Evolutionary conservation across 495 filamentous ascomycete species (phyloP).

Genomic region (Xylaria palmicola): DNA sequence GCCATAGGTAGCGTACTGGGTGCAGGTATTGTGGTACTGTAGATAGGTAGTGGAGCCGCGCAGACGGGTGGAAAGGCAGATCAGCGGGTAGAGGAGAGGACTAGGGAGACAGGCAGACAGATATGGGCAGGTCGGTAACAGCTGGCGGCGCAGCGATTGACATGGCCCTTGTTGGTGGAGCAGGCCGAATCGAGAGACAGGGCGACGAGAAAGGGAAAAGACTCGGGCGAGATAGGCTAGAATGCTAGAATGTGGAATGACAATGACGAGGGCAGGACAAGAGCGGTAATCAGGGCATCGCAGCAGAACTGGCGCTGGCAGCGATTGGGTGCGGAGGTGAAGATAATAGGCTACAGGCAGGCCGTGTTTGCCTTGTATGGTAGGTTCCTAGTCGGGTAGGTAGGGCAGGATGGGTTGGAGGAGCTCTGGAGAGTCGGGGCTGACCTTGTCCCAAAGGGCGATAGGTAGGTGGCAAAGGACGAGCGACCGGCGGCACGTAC

Average conservation of each 20-base stretch:
- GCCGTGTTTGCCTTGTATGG: constrained; percentile 18
- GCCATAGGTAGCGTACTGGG: constrained; percentile 7
- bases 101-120: too few relatives aligned
- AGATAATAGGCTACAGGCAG: constrained; percentile 13
- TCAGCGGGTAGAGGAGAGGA: not conserved
- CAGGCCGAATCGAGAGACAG: not conserved
- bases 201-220: not conserved
- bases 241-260: too few relatives aligned
- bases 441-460: constrained; percentile 16
- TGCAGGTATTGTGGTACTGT: not conserved
- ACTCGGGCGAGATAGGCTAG: too few relatives aligned
- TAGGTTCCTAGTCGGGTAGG: constrained; percentile 21
- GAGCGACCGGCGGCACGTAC: too few relatives aligned
- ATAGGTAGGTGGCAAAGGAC: constrained; percentile 9
- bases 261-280: not conserved
- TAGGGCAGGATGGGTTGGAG: constrained; percentile 18
- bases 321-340: too few relatives aligned
- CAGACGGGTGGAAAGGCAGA: not conserved
- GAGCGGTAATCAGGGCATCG: not conserved
- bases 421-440: constrained; percentile 7
- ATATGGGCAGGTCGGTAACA: constrained; percentile 1
- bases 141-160: not conserved
- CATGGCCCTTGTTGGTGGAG: not conserved
- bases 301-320: too few relatives aligned
- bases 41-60: not conserved